Evolutionary conservation across 148 eudicot genomes (phyloP).

Genomic region (Limonium bicolor): DNA sequence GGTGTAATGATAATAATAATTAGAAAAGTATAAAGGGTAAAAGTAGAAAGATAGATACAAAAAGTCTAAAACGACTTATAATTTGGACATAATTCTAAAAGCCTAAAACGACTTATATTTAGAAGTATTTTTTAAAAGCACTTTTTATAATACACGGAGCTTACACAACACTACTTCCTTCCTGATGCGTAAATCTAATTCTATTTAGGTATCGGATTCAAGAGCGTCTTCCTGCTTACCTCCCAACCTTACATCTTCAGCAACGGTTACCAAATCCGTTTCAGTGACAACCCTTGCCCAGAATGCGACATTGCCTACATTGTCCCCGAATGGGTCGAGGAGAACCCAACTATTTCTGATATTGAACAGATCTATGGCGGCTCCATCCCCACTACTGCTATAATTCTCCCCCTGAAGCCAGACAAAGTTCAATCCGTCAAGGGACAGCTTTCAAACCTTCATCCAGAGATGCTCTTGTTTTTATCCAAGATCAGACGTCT

Average conservation of each 20-base stretch:
- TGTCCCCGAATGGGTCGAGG: constrained; percentile 76
- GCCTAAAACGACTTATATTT: too few relatives aligned
- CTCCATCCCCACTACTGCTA: constrained; percentile 48
- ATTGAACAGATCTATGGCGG: constrained; percentile 32
- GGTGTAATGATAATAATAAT: too few relatives aligned
- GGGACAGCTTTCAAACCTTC: constrained; percentile 51
- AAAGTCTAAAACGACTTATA: too few relatives aligned
- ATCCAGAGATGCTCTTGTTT: constrained; percentile 62
- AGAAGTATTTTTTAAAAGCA: too few relatives aligned
- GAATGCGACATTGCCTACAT: constrained; percentile 51
- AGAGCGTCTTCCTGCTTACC: constrained; percentile 62
- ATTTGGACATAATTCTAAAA: too few relatives aligned
- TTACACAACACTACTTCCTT: too few relatives aligned
- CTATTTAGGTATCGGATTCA: constrained; percentile 64
- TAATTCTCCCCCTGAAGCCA: constrained; percentile 51
- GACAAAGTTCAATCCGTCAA: constrained; percentile 46
- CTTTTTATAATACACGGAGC: too few relatives aligned
- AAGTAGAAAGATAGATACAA: too few relatives aligned
- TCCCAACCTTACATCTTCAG: constrained; percentile 35
- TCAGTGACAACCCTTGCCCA: constrained; percentile 45
- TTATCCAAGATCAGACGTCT: constrained; percentile 47
- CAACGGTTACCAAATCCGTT: constrained; percentile 52
- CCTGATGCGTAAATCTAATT: too few relatives aligned
- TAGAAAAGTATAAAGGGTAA: too few relatives aligned
- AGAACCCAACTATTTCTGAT: constrained; percentile 29